A percentile compares a stretch with the other conserved stretches of the same genome.
These are phyloP conservation scores for Kwoniella dendrophila DNA, from an alignment of 768 basidiomycete species.

Conservation along the genomic window DNA sequence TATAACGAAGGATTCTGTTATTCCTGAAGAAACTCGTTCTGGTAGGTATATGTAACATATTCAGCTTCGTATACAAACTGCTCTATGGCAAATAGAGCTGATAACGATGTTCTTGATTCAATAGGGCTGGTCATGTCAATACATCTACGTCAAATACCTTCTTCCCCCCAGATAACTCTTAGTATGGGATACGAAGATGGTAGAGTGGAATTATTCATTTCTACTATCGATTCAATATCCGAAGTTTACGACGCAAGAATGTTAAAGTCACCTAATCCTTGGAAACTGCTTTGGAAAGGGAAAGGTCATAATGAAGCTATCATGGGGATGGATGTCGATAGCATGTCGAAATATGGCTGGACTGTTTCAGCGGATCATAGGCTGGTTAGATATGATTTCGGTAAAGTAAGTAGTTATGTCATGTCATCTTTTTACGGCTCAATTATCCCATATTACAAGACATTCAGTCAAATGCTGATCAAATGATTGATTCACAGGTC, in stretches of 20 bases:
- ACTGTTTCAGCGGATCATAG: conserved; percentile 83
- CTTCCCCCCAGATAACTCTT: conserved; percentile 60
- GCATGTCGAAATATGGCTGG: conserved; percentile 65
- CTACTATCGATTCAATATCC: background rate
- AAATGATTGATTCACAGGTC: background rate
- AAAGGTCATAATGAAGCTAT: conserved; percentile 62
- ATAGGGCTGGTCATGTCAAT: conserved; percentile 88
- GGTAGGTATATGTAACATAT: background rate
- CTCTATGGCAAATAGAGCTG: background rate
- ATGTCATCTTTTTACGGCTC: conserved; percentile 50
- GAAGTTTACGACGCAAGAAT: conserved; percentile 2
- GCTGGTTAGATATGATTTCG: conserved; percentile 47
- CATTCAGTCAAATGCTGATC: conserved; percentile 62
- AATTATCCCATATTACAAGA: no score
- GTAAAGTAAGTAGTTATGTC: conserved; percentile 22
- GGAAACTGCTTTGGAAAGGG: conserved; percentile 50
- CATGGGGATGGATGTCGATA: conserved; percentile 80
- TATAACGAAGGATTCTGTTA: background rate
- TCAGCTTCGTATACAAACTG: background rate
- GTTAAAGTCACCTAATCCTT: conserved; percentile 35
- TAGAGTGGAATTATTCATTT: conserved; percentile 65
- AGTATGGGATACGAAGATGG: conserved; percentile 85
- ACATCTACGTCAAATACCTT: conserved; percentile 62
- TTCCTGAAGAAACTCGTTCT: conserved; percentile 4
- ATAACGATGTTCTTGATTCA: background rate